Evolutionary conservation across 306 rosid species (phyloP).

Genomic region (Hippophae tibetana): DNA sequence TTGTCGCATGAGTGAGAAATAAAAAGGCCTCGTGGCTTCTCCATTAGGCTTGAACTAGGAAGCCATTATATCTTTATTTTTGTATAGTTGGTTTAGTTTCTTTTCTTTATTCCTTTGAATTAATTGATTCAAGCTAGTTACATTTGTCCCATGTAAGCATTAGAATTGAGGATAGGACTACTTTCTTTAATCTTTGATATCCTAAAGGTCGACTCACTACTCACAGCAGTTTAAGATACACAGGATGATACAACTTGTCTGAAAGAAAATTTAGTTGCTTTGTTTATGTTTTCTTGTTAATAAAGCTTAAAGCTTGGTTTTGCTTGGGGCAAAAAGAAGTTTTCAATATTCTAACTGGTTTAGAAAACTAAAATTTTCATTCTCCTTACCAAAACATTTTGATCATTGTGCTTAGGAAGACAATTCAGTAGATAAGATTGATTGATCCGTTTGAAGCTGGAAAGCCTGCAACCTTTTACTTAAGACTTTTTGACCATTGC

Average conservation of each 20-base stretch:
- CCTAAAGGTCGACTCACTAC: not conserved
- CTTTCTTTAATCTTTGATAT: not conserved
- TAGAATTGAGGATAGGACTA: not conserved
- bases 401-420: constrained; percentile 4
- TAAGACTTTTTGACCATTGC: not conserved
- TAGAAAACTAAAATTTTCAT: not conserved
- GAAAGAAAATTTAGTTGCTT: not conserved
- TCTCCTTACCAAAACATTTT: not conserved
- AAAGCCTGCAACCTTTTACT: not conserved
- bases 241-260: not conserved
- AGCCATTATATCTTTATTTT: not conserved
- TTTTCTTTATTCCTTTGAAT: not conserved
- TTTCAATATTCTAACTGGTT: not conserved
- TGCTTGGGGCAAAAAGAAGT: not conserved
- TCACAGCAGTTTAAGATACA: not conserved
- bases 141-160: not conserved
- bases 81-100: not conserved
- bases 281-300: constrained; percentile 2
- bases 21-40: not conserved
- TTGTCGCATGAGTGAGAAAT: not conserved
- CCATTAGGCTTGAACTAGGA: not conserved
- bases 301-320: not conserved
- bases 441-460: not conserved
- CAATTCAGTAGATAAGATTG: not conserved
- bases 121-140: not conserved